These are phyloP conservation scores for Catunica adiposa DNA, from an alignment of 2,329 filamentous ascomycete species.

Conservation along the genomic window DNA sequence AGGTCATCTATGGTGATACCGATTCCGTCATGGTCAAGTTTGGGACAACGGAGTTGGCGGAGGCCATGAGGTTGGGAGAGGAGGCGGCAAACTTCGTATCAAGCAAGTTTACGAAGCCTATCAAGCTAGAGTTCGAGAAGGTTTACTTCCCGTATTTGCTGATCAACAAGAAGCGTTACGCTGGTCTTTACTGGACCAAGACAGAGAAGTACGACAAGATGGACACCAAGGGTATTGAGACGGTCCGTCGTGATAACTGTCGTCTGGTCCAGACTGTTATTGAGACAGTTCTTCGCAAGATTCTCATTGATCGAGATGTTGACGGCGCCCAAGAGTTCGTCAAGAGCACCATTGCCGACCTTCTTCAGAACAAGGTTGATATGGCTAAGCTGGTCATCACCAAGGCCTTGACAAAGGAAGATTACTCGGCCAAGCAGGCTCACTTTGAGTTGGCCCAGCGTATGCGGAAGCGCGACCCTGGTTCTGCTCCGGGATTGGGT, in stretches of 20 bases:
- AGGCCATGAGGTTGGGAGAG: conserved; percentile 89
- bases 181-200: conserved; percentile 93
- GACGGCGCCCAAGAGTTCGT: conserved; percentile 92
- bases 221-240: conserved; percentile 99
- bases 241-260: conserved; percentile 92
- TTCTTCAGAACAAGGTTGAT: conserved; percentile 93
- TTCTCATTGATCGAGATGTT: conserved; percentile 83
- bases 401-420: conserved; percentile 76
- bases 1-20: conserved; percentile 97
- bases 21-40: conserved; percentile 99
- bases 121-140: conserved; percentile 98
- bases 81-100: conserved; percentile 83
- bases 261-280: conserved; percentile 91
- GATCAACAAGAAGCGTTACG: conserved; percentile 99
- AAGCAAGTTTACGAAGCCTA: conserved; percentile 82
- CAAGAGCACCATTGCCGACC: conserved; percentile 85
- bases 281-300: conserved; percentile 88
- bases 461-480: conserved; percentile 93
- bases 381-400: conserved; percentile 99
- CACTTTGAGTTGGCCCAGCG: conserved; percentile 89
- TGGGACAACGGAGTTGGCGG: conserved; percentile 67
- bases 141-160: conserved; percentile 95
- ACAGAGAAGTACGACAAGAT: conserved; percentile 96
- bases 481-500: conserved; percentile 79
- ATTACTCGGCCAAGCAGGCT: conserved; percentile 78